These are phyloP conservation scores for Biscogniauxia marginata DNA, from an alignment of 2,329 filamentous ascomycete genomes.

Conservation along the genomic window DNA sequence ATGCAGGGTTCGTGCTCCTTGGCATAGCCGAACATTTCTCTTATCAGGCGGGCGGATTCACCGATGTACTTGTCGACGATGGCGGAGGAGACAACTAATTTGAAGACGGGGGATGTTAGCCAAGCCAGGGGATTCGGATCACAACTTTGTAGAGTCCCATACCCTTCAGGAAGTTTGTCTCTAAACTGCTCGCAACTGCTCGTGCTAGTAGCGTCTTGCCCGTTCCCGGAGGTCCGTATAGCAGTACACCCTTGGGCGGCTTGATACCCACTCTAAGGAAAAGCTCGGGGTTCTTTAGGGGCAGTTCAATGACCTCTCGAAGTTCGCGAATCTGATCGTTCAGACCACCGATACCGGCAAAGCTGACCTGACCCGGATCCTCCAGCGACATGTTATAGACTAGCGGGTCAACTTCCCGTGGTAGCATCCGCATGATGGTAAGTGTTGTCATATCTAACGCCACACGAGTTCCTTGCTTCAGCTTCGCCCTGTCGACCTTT, in stretches of 20 bases:
- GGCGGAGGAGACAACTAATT: constrained; percentile 90
- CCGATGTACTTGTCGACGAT: constrained; percentile 99
- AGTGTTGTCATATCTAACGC: constrained; percentile 99
- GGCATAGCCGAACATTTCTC: constrained; percentile 99
- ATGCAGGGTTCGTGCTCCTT: constrained; percentile 99
- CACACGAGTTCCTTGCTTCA: constrained; percentile 97
- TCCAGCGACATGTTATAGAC: constrained; percentile 99
- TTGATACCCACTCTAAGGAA: constrained; percentile 98
- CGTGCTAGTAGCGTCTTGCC: constrained; percentile 94
- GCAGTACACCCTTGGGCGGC: constrained; percentile 92
- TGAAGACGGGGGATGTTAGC: constrained; percentile 12
- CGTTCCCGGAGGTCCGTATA: constrained; percentile 95
- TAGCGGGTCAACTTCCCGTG: constrained; percentile 94
- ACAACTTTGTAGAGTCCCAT: constrained; percentile 24
- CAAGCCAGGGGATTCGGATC: neutral
- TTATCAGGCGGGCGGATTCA: constrained; percentile 93
- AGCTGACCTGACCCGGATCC: constrained; percentile 96
- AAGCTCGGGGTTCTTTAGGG: constrained; percentile 96
- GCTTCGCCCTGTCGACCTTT: constrained; percentile 94
- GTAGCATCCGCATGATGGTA: constrained; percentile 99
- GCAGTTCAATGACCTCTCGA: constrained; percentile 95
- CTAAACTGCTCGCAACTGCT: constrained; percentile 91
- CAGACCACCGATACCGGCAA: constrained; percentile 93
- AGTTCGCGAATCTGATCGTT: constrained; percentile 98
- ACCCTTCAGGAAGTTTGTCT: constrained; percentile 99